A percentile compares a stretch with the other conserved stretches of the same genome.
These are phyloP conservation scores for Aspergillus haitiensis DNA, from an alignment of 495 filamentous ascomycete species.

Conservation along the genomic window DNA sequence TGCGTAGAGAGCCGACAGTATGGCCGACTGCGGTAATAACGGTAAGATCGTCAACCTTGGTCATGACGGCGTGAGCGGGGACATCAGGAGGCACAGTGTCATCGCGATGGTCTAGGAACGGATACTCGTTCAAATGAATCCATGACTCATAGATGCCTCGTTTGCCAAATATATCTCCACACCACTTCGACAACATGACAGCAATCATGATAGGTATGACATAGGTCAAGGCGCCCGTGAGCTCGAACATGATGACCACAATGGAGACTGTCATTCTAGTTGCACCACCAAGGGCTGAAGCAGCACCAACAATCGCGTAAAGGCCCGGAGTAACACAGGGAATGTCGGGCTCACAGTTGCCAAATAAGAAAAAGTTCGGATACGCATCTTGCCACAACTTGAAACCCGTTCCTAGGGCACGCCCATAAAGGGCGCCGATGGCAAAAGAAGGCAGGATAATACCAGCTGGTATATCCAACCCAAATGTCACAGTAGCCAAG, in stretches of 20 bases:
- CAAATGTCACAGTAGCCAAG: conserved; percentile 87
- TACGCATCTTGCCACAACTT: conserved; percentile 83
- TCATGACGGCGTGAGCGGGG: conserved; percentile 83
- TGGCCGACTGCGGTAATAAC: conserved; percentile 81
- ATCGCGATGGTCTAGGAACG: conserved; percentile 91
- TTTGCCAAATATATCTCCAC: conserved; percentile 92
- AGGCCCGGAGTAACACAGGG: conserved; percentile 92
- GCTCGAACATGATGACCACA: conserved; percentile 98
- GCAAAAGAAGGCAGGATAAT: conserved; percentile 98
- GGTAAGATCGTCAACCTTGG: conserved; percentile 82
- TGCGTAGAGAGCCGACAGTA: conserved; percentile 72
- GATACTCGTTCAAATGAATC: conserved; percentile 96
- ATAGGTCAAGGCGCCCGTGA: conserved; percentile 93
- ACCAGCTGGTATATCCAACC: conserved; percentile 93
- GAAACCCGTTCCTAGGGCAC: conserved; percentile 83
- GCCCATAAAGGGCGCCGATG: conserved; percentile 90
- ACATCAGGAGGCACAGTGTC: conserved; percentile 81
- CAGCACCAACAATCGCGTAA: conserved; percentile 95
- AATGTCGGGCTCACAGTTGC: conserved; percentile 79
- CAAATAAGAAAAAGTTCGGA: conserved; percentile 75
- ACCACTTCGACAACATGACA: conserved; percentile 99
- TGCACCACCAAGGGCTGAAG: conserved; percentile 93
- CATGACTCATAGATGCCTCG: conserved; percentile 96
- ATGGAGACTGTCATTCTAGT: conserved; percentile 96
- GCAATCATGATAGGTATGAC: conserved; percentile 99